A percentile compares a stretch with the other conserved stretches of the same genome.
Conservation (phyloP, 805 yeast genomes). For the Nakazawaea sp. region DNA sequence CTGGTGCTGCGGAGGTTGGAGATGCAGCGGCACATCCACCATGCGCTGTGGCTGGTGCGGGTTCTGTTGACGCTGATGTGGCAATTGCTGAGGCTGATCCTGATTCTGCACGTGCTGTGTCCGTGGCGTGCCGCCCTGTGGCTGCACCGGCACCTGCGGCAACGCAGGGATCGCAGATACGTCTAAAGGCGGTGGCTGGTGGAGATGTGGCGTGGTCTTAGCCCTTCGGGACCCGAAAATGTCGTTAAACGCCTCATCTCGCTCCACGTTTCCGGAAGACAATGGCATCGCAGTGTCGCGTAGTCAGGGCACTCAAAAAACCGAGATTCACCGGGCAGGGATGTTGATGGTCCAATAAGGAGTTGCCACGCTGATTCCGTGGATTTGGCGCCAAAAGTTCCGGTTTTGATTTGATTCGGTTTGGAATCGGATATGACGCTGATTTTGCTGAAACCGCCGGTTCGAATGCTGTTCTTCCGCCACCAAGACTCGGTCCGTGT, state of each 20-base stretch:
- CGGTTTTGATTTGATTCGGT: too few species aligned
- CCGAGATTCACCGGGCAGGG: too few species aligned
- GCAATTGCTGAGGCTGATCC: neutral
- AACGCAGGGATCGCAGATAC: conserved; percentile 13
- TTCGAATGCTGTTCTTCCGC: too few species aligned
- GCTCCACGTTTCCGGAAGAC: conserved; percentile 6
- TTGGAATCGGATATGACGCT: too few species aligned
- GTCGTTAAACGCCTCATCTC: conserved; percentile 24
- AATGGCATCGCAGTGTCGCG: too few species aligned
- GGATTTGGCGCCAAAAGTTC: too few species aligned
- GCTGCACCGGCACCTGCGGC: conserved; percentile 16
- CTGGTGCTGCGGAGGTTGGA: conserved; percentile 11
- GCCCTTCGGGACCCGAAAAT: conserved; percentile 24
- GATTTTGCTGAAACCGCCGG: too few species aligned
- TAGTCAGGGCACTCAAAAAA: too few species aligned
- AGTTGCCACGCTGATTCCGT: too few species aligned
- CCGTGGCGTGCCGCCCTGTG: conserved; percentile 4
- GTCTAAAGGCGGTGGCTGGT: conserved; percentile 11
- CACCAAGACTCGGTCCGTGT: too few species aligned
- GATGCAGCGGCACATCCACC: neutral
- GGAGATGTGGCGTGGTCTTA: neutral
- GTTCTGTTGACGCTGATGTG: neutral
- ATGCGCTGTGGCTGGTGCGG: neutral
- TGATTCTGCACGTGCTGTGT: conserved; percentile 13
- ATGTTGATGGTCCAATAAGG: too few species aligned